Evolutionary conservation across 805 yeast genomes (phyloP), one percentile per base, ranked within the genome.

Genomic region (Isabelozyma heimii): DNA sequence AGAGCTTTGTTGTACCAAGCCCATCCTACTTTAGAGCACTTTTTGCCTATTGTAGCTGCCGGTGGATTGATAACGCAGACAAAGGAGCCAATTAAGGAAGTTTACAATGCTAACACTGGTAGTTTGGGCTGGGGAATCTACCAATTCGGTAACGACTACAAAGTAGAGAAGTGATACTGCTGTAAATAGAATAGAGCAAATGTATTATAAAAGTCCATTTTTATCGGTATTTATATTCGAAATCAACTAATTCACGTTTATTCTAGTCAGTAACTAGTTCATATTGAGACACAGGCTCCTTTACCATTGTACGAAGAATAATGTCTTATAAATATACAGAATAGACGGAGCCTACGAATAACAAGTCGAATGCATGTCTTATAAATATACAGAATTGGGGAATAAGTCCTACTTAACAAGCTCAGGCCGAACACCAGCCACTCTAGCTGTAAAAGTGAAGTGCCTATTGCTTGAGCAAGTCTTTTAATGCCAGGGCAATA

Each of bases 1-100:
- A 59, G 53, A 4, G 56, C 61, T 4, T 61, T 81, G 13, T 61
- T 83, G 37, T 58, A 57, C 44, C 57, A 63, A 33, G 85, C 92
- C 0, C 95, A 88, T 64, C 95, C 95, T 8, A 83, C 91, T 0
- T 67, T 83, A 44, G 95, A 88, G 54, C 95, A 88, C 65, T 80
- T 88, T 51, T 65, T 81, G 54, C 92, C 92, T 1, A 56, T 84
- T 7, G 79, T 82, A 37, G 89, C 82, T 40, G 82, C 75, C 12
- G 82, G 83, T 2, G 82, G 85, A 27, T 79, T 85, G 30, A 75
- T 82, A 16, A 66, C 72, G 15, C 72, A 72, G 12, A 51, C 60
- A 17, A 47, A 50, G 1, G 54, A 55, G 13, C 52, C 54, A 8
- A 80, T 77, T 40, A 65, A 67, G 43, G 81, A 77, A 51, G 41